Conservation (phyloP, 345 rosid species). For the Brassica rapa region DNA sequence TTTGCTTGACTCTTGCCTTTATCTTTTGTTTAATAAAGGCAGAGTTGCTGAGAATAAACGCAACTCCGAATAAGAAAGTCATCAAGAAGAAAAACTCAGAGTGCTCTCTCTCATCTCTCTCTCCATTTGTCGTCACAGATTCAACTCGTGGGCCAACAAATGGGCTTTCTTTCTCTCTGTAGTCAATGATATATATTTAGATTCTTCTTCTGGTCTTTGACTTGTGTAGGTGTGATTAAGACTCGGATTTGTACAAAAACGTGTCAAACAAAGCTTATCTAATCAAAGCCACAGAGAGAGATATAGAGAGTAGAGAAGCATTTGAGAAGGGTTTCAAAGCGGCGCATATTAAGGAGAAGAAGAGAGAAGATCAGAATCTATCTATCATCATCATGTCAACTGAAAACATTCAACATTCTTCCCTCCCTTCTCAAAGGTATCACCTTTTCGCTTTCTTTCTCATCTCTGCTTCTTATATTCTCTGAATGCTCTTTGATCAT, state of each 20-base stretch:
- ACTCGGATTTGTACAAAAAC: neutral
- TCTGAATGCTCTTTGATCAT: neutral
- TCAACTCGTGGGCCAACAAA: neutral
- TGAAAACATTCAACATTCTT: neutral
- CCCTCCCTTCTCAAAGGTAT: constrained; percentile 3
- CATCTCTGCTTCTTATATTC: neutral
- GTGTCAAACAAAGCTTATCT: neutral
- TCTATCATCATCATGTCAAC: neutral
- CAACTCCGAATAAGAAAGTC: neutral
- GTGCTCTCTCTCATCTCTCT: neutral
- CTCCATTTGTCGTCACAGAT: neutral
- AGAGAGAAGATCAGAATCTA: neutral
- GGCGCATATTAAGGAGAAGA: neutral
- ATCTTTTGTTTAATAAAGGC: neutral
- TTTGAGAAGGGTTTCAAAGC: neutral
- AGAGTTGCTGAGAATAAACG: neutral
- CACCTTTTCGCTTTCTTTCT: neutral
- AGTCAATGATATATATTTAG: neutral
- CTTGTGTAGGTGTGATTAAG: neutral
- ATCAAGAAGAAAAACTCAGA: neutral
- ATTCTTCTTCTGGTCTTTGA: neutral
- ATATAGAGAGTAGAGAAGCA: neutral
- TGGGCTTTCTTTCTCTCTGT: neutral
- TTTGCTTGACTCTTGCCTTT: neutral
- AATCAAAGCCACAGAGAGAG: neutral